Percentiles rank a stretch among this genome's conserved stretches.
Conservation (phyloP, 805 yeast genomes). For the Ogataea trehaloabstinens region DNA sequence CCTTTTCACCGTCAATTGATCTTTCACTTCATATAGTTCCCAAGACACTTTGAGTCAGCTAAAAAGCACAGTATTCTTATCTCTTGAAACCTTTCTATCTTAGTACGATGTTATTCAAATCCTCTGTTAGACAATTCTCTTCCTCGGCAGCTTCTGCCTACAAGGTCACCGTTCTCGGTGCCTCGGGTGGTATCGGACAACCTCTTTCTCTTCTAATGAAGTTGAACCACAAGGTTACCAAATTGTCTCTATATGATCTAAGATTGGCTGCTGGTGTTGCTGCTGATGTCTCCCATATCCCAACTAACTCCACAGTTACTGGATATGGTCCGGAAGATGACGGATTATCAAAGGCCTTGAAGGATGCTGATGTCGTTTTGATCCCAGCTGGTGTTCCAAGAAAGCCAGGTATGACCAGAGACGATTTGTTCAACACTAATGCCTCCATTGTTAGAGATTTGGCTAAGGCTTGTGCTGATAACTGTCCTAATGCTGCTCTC, state of each 20-base stretch:
- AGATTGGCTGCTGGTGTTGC: conserved; percentile 96
- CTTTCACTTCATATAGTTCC: no score
- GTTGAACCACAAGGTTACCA: conserved; percentile 84
- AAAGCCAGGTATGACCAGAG: conserved; percentile 99
- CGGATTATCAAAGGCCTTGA: conserved; percentile 66
- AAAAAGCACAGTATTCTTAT: no score
- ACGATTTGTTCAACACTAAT: conserved; percentile 92
- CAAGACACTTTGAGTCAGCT: no score
- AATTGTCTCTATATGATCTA: conserved; percentile 82
- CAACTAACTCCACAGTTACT: conserved; percentile 83
- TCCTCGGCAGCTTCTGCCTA: conserved; percentile 64
- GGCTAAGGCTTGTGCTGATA: conserved; percentile 80
- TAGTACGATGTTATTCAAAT: conserved; percentile 56
- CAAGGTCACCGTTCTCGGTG: conserved; percentile 80
- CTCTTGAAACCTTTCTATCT: no score
- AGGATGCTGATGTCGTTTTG: conserved; percentile 79
- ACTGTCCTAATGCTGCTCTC: conserved; percentile 81
- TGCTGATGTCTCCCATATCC: conserved; percentile 90
- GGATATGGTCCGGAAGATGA: conserved; percentile 85
- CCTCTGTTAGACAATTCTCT: conserved; percentile 55
- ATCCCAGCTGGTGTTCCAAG: conserved; percentile 99
- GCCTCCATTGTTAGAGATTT: conserved; percentile 93
- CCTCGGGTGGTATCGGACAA: conserved; percentile 95
- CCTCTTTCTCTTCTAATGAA: conserved; percentile 81
- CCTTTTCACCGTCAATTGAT: no score